Percentiles rank a stretch among this genome's conserved stretches.
These are phyloP conservation scores for Coniochaeta sp. DNA, from an alignment of 2,329 filamentous ascomycete genomes.

Conservation along the genomic window DNA sequence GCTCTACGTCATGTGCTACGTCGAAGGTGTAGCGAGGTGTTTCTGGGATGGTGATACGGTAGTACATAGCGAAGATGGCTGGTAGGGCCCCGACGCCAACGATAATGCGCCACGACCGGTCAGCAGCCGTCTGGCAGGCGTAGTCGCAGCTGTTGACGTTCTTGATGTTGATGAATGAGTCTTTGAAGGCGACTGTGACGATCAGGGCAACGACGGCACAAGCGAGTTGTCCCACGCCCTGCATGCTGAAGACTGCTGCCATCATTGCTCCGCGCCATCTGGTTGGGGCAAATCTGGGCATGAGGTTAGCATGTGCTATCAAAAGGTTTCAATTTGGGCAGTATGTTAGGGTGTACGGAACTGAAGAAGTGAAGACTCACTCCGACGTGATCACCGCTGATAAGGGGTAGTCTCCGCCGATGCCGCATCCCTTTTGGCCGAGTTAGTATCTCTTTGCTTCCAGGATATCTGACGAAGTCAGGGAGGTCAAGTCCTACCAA, in stretches of 20 bases:
- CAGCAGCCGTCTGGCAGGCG: constrained; percentile 61
- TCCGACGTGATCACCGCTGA: constrained; percentile 77
- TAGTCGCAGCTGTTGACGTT: constrained; percentile 44
- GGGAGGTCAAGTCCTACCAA: constrained; percentile 42
- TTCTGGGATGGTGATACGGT: constrained; percentile 78
- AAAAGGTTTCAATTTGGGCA: neutral
- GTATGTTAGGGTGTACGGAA: too few species aligned
- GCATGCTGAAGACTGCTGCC: constrained; percentile 78
- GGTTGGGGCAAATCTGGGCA: constrained; percentile 63
- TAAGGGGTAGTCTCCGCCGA: constrained; percentile 77
- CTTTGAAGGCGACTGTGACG: constrained; percentile 58
- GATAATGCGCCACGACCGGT: constrained; percentile 76
- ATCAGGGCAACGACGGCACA: constrained; percentile 66
- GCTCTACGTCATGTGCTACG: constrained; percentile 66
- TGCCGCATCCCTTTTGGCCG: constrained; percentile 55
- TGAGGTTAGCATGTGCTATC: constrained; percentile 9
- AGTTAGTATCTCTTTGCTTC: constrained; percentile 12
- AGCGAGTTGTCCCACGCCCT: constrained; percentile 70
- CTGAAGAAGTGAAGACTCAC: constrained; percentile 23
- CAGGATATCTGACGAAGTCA: neutral
- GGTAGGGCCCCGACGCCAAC: constrained; percentile 74
- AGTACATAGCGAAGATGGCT: constrained; percentile 74
- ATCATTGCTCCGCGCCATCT: constrained; percentile 80
- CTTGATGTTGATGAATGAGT: constrained; percentile 34
- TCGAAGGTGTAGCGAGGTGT: constrained; percentile 66